Evolutionary conservation across 495 filamentous ascomycete species (phyloP), one percentile per base, ranked within the genome.

Genomic region (Aspergillus affinis): DNA sequence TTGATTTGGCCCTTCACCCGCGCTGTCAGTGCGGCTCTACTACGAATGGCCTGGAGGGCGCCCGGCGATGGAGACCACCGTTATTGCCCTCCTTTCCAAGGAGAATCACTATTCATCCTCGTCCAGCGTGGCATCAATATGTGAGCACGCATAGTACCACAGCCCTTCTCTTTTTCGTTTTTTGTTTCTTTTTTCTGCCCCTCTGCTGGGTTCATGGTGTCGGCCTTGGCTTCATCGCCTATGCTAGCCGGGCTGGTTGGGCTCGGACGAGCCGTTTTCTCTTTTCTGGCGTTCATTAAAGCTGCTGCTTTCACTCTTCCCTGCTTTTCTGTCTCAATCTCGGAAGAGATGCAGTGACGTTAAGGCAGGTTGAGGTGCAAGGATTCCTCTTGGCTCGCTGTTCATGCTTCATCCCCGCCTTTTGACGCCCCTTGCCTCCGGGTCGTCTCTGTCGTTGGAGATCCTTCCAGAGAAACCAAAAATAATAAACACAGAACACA

Each of bases 1-100:
- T 41, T 41, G 36, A 10, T 41, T 41, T 41, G 36, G 13, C 36
- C 29, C 30, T 48, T 18, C 47, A 23, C 44, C 45, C 49, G 20
- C 27, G 50, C 54, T 23, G 48, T 44, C 48, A 32, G 48, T 59
- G 55, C 55, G 61, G 55, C 61, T 63, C 52, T 61, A 63, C 61
- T 66, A 66, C 64, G 58, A 63, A 41, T 41, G 13, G 36, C 36
- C 36, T 41, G 36, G 30, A 32, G 30, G 30, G 30, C 2, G 23
- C 23, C 23, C 10, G 30, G 7, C n/a, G 46, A 7, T 48, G 46
- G 10, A 49, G 3, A 19, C 9, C 48, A 19, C 18, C 2, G 18
- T 20, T 49, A 2, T 20, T 26, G 48, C 19, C 19, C 18, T 20
- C 18, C 15, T 49, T 10, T 49, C 6, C 19, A 49, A 21, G 6